Evolutionary conservation across 768 basidiomycete genomes (phyloP).

Genomic region (Butyriboletus loyo): DNA sequence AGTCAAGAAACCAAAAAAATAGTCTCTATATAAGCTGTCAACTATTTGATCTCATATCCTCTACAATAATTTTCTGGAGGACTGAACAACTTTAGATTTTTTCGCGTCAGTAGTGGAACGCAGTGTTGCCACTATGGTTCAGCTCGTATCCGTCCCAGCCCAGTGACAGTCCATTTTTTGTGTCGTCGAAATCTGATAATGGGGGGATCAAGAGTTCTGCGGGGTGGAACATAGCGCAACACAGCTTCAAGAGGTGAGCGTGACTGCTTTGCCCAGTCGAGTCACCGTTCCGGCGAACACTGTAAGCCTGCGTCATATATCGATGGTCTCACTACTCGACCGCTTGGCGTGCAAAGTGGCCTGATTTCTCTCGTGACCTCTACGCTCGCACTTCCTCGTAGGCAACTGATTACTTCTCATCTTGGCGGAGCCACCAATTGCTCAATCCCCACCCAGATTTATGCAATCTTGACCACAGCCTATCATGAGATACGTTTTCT

Average conservation of each 20-base stretch:
- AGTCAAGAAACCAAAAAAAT: conserved; percentile 88
- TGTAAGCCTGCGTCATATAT: neutral
- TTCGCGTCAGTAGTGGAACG: neutral
- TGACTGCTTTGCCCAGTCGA: neutral
- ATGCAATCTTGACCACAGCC: neutral
- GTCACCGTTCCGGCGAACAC: neutral
- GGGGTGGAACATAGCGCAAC: neutral
- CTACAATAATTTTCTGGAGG: neutral
- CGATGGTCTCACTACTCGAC: neutral
- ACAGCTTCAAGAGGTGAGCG: neutral
- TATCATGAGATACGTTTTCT: neutral
- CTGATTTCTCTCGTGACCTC: neutral
- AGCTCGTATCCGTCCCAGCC: neutral
- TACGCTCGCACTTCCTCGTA: neutral
- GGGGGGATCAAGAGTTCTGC: neutral
- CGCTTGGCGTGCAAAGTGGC: neutral
- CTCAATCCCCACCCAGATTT: neutral
- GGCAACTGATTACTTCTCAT: neutral
- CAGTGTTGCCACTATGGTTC: too few species aligned
- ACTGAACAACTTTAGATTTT: neutral
- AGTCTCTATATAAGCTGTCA: conserved; percentile 12
- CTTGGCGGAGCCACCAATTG: neutral
- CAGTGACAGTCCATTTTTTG: neutral
- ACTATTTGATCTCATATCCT: neutral
- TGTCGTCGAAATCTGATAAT: neutral